Base-by-base conservation (phyloP, 2,329 filamentous ascomycete species). In the Ceratocystis albifundus region DNA sequence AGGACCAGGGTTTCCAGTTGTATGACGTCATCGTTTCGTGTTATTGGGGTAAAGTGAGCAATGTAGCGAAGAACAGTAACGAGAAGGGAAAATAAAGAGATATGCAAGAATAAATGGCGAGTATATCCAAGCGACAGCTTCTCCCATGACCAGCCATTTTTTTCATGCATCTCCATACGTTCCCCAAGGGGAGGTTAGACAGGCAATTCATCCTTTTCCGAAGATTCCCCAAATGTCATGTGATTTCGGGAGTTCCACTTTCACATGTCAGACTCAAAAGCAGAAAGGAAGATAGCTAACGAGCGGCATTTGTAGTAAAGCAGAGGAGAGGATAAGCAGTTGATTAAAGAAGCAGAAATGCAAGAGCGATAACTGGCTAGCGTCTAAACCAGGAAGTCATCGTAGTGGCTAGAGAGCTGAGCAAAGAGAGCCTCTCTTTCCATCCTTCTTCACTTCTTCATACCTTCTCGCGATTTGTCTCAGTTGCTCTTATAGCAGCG, bases 231-330 rank as follows among this genome's bases (percentile, higher is more conserved):
- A 7, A 45, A 41, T 25, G 22, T 12, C 36, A 46, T 25, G 20
- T 12, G 32, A n/a, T 30, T 63, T 63, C 30, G 48, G 62, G 46
- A 66, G 30, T 48, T 65, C 55, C 66, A 66, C 59, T 68, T 68
- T 68, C 66, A 68, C 66, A 68, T 68, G 66, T 65, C 65, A 67
- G 59, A 45, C 25, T 20, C 15, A 12, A 22, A 50, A 22, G 2
- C 48, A 50, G 48, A 48, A 48, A 48, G 6, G 20, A 8, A 25
- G 48, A 10, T 20, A 2, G 36, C 36, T 15, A 41, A 41, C 36
- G 36, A 41, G 36, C 36, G 36, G 36, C 36, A 41, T 41, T 41
- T 41, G 36, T 15, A 12, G 36, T 41, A 41, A 12, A 41, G 3
- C 36, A 41, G 36, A 12, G 36, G 12, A 41, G 8, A 41, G 8